These are phyloP conservation scores for Phoenix dactylifera DNA, from an alignment of 176 grass and related monocot species.

Conservation along the genomic window DNA sequence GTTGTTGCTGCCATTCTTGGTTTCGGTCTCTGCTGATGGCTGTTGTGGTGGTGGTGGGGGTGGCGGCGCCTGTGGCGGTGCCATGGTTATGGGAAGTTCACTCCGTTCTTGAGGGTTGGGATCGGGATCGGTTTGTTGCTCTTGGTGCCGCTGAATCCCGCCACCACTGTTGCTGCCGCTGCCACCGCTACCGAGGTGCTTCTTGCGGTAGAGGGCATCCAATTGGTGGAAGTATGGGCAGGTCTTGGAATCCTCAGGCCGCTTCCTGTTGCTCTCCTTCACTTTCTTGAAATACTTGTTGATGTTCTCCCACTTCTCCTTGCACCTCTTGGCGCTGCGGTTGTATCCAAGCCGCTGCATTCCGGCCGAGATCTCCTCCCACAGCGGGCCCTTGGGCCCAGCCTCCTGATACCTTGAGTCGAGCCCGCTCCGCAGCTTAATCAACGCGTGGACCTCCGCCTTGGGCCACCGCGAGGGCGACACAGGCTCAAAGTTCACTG, in stretches of 20 bases:
- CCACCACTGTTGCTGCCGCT: not conserved
- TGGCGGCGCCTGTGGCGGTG: slow-evolving; percentile 17
- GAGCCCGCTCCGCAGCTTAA: slow-evolving; percentile 67
- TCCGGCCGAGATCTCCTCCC: slow-evolving; percentile 93
- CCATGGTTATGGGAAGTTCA: not conserved
- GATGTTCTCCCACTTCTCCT: slow-evolving; percentile 99
- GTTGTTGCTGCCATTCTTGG: slow-evolving; percentile 24
- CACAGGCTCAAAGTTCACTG: slow-evolving; percentile 26
- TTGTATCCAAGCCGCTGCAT: slow-evolving; percentile 74
- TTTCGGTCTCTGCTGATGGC: slow-evolving; percentile 15
- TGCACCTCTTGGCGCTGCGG: slow-evolving; percentile 84
- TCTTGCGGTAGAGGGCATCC: slow-evolving; percentile 86
- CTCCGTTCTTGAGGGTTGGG: slow-evolving; percentile 14
- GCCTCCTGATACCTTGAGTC: slow-evolving; percentile 81
- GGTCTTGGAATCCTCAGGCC: slow-evolving; percentile 89
- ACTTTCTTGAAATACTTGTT: slow-evolving; percentile 99
- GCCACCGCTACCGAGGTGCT: slow-evolving; percentile 20
- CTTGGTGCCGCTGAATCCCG: not conserved
- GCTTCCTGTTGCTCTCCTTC: slow-evolving; percentile 95
- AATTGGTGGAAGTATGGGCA: slow-evolving; percentile 99
- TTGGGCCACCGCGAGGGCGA: slow-evolving; percentile 91
- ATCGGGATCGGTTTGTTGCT: slow-evolving; percentile 5
- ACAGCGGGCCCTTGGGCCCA: slow-evolving; percentile 84
- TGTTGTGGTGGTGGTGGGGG: slow-evolving; percentile 31
- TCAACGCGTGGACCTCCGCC: slow-evolving; percentile 87